Conservation (phyloP, 169 alveolate genomes). For the Plasmodium knowlesi region DNA sequence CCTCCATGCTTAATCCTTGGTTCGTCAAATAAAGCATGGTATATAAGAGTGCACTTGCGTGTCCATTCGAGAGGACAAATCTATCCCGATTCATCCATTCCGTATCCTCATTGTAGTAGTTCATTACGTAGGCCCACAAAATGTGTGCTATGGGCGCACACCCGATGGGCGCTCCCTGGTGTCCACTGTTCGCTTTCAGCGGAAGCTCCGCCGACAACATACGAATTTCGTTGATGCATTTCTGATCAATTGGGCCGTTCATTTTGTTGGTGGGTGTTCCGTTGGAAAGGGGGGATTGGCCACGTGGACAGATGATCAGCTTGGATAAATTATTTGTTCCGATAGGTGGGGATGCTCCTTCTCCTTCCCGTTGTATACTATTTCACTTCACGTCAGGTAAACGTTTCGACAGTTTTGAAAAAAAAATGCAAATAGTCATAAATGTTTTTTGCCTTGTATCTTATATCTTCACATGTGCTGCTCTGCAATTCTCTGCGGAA, state of each 20-base stretch:
- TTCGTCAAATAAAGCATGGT: constrained; percentile 86
- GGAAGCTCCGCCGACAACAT: constrained; percentile 74
- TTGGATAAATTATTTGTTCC: neutral
- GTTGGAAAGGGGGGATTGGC: neutral
- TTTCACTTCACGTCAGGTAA: neutral
- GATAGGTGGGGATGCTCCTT: neutral
- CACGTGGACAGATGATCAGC: neutral
- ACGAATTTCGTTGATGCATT: constrained; percentile 73
- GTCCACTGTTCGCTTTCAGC: constrained; percentile 85
- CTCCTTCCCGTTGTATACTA: neutral
- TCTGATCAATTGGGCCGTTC: constrained; percentile 25
- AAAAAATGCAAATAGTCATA: constrained; percentile 73
- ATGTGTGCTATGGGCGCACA: constrained; percentile 89
- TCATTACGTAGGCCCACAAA: constrained; percentile 84
- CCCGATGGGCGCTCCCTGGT: constrained; percentile 90
- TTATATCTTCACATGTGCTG: constrained; percentile 55
- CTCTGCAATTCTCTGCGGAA: constrained; percentile 65
- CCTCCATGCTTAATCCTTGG: constrained; percentile 79
- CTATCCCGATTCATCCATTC: constrained; percentile 86
- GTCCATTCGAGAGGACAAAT: constrained; percentile 88
- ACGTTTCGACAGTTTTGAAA: constrained; percentile 67
- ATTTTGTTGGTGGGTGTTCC: neutral
- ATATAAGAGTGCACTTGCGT: constrained; percentile 86
- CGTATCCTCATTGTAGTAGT: constrained; percentile 78
- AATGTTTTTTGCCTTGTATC: constrained; percentile 71